phyloP scores from a whole-genome alignment of 768 basidiomycete genomes.

The Leccinellum rugosiceps region DNA sequence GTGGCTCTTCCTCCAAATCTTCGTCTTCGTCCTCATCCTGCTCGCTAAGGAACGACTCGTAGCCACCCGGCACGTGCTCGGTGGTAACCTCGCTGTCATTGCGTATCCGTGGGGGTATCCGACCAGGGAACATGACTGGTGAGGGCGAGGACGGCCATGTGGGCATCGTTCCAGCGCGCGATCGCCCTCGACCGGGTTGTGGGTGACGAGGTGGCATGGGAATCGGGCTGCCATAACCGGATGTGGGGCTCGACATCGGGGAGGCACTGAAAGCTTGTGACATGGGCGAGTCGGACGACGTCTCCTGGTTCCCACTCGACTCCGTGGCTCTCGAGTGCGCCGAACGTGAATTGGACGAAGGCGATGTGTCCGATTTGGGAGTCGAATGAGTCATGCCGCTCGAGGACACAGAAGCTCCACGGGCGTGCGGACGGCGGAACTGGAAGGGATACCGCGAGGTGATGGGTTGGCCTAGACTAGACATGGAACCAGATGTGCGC shows the following conservation, averaged over 20 bases:
- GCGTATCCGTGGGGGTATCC: slow-evolving; percentile 24
- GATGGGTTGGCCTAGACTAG: slow-evolving; percentile 77
- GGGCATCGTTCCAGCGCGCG: slow-evolving; percentile 40
- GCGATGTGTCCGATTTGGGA: slow-evolving; percentile 35
- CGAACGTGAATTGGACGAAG: slow-evolving; percentile 38
- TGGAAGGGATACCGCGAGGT: slow-evolving; percentile 68
- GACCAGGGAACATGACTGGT: slow-evolving; percentile 31
- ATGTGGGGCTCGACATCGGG: slow-evolving; percentile 36
- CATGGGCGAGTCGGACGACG: slow-evolving; percentile 55
- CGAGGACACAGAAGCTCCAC: slow-evolving; percentile 43
- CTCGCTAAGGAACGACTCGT: slow-evolving; percentile 32
- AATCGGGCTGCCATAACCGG: slow-evolving; percentile 34
- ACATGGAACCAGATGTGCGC: slow-evolving; percentile 78
- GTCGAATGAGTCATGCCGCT: slow-evolving; percentile 39
- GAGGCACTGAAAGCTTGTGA: slow-evolving; percentile 41
- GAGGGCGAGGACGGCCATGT: slow-evolving; percentile 35
- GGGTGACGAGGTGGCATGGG: slow-evolving; percentile 52
- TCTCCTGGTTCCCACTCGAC: slow-evolving; percentile 60
- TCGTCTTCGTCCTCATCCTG: slow-evolving; percentile 34
- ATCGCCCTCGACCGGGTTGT: slow-evolving; percentile 34
- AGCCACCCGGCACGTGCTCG: slow-evolving; percentile 25
- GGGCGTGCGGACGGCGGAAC: slow-evolving; percentile 45
- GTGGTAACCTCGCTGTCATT: slow-evolving; percentile 27
- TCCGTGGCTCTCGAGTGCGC: slow-evolving; percentile 47
- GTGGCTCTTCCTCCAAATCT: slow-evolving; percentile 31